These are phyloP conservation scores for Diaporthe aspalathi DNA, from an alignment of 2,329 filamentous ascomycete species.

Conservation along the genomic window DNA sequence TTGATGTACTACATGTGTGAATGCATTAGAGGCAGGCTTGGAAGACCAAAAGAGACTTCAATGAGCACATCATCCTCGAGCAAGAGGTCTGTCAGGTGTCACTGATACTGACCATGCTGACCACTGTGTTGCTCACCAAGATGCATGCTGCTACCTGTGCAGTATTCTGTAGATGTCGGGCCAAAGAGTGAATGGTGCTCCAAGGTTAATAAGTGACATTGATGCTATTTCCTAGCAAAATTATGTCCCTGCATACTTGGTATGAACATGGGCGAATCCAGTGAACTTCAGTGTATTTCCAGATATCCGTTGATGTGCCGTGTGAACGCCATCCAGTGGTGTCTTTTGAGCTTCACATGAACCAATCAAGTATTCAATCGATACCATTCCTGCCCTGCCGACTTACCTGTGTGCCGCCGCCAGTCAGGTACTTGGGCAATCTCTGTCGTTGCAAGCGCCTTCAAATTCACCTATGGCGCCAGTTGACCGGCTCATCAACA, in stretches of 20 bases:
- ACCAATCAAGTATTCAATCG: not conserved
- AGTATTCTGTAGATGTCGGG: not conserved
- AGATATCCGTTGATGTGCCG: not conserved
- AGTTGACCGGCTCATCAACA: not conserved
- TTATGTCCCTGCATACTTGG: not conserved
- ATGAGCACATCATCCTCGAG: slow-evolving; percentile 24
- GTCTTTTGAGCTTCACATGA: not conserved
- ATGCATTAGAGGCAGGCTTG: slow-evolving; percentile 36
- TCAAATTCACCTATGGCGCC: not conserved
- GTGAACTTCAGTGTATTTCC: not conserved
- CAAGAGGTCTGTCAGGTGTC: not conserved
- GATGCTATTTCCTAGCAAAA: not conserved
- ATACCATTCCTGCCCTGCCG: not conserved
- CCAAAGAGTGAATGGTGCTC: not conserved
- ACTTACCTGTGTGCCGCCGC: not conserved
- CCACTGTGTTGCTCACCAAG: no score
- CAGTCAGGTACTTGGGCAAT: not conserved
- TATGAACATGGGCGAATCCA: not conserved
- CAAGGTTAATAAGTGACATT: no score
- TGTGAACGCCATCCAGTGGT: not conserved
- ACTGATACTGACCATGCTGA: no score
- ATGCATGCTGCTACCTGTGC: not conserved
- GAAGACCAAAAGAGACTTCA: slow-evolving; percentile 11
- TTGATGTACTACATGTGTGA: slow-evolving; percentile 13
- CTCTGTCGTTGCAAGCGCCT: not conserved